Conservation (phyloP, 495 filamentous ascomycete species). For the Neurospora sp. region DNA sequence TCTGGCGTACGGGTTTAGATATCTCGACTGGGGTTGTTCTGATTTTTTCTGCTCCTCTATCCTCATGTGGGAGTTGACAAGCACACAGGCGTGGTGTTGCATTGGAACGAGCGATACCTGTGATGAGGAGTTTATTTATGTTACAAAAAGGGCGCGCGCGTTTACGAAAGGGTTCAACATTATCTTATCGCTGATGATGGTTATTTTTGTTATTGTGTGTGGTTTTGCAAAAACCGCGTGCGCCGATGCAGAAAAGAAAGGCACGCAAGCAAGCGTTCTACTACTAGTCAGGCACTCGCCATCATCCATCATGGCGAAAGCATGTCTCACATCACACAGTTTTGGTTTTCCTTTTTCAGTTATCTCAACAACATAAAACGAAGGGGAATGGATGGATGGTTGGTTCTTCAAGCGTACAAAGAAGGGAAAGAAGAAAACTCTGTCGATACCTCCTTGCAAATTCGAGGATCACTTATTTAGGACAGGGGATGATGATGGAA, state of each 20-base stretch:
- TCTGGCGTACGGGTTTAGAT: slow-evolving; percentile 1
- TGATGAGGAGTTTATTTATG: background rate
- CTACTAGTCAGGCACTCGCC: background rate
- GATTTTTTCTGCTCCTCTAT: background rate
- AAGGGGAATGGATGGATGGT: background rate
- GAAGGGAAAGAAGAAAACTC: background rate
- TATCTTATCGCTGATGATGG: background rate
- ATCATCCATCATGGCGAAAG: background rate
- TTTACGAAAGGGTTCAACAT: background rate
- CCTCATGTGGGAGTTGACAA: background rate
- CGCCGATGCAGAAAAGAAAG: background rate
- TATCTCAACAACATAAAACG: background rate
- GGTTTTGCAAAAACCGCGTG: background rate
- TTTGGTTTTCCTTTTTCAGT: background rate
- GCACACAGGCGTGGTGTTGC: background rate
- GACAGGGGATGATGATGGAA: background rate
- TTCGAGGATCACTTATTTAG: background rate
- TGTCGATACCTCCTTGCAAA: background rate
- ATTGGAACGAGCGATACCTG: background rate
- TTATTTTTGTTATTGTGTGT: background rate
- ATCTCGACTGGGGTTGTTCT: background rate
- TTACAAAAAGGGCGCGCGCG: background rate
- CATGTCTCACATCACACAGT: background rate
- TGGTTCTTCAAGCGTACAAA: background rate
- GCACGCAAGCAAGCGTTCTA: background rate